A percentile compares a stretch with the other conserved stretches of the same genome.
Evolutionary conservation across 139 green algal genomes (phyloP).

Genomic region (Chlamydomonas eustigma): DNA sequence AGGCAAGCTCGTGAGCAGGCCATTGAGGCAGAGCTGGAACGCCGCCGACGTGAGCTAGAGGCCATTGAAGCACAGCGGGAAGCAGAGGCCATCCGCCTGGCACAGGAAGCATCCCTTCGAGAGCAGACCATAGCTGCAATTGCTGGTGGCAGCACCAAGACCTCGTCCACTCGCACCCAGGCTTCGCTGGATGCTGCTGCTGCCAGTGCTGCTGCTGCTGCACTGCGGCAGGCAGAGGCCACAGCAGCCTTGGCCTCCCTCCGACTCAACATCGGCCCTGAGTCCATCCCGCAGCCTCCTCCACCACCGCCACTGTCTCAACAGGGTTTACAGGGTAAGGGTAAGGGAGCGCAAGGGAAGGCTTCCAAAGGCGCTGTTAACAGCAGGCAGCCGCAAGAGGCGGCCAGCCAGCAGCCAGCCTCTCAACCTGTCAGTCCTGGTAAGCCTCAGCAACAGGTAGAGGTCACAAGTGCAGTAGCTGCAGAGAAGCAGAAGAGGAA

Average conservation of each 20-base stretch:
- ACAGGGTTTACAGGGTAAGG: background rate
- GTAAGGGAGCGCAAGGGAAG: background rate
- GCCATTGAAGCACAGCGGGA: conserved; percentile 44
- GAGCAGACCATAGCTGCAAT: conserved; percentile 16
- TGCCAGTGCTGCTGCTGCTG: background rate
- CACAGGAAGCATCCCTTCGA: conserved; percentile 43
- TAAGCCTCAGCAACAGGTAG: conserved; percentile 5
- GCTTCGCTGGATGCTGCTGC: background rate
- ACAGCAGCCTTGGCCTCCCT: background rate
- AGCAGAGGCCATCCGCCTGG: conserved; percentile 49
- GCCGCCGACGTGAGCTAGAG: conserved; percentile 55
- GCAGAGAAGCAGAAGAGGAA: background rate
- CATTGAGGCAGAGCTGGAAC: conserved; percentile 63
- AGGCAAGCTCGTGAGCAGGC: conserved; percentile 32
- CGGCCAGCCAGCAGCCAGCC: background rate
- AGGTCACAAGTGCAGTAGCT: background rate
- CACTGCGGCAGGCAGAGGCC: conserved; percentile 7
- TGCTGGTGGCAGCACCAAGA: no score
- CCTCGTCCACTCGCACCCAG: background rate
- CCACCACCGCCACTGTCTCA: background rate
- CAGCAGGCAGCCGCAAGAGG: no score
- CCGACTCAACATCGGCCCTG: background rate
- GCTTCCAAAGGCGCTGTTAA: background rate
- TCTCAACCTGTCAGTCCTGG: background rate
- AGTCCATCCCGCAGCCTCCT: background rate